Base-by-base conservation (phyloP, 352 stramenopile genomes). In the Globisporangium cystogenes region DNA sequence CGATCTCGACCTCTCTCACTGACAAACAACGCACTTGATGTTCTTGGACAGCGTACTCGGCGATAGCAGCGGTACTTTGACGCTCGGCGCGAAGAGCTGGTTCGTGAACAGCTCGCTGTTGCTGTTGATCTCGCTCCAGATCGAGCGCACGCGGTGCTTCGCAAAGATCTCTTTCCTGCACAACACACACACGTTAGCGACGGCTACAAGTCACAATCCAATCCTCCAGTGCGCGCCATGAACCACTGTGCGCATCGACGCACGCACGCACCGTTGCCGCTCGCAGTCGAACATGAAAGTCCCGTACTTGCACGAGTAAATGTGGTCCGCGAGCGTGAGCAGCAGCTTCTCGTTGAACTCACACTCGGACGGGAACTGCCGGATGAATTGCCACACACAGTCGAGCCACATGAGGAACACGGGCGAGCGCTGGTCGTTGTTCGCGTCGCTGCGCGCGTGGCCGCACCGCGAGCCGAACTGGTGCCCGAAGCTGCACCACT, bases 351-450 rank as follows among this genome's bases (percentile, higher is more conserved):
- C 80, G 63, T 97, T 99, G 74, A 99, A 99, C 71, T 99, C 97
- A 62, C 98, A 99, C 57, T 87, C 87, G 14, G 85, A 85, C 20
- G 97, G 97, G 62, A 96, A 98, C 64, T 99, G 96, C 36, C 94
- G 86, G 33, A 98, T 71, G 35, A 99, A 80, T 72, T 99, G 97
- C 79, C 92, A 99, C 4, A 99, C 90, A 60, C 93, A 99, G 78
- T 99, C 97, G 31, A 99, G 61, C 76, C 97, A 99, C 53, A 99
- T 90, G 26, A 99, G 56, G 70, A 99, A 99, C 49, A 99, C 95
- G 5, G 97, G 97, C 46, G 96, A 98, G 31, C 95, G 85, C 68
- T 99, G 89, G 41, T 98, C 91, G 55, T 99, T 86, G 15, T 46
- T 66, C 6, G 67, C 86, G 48, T 98, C 91, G 45, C 69, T 86